Evolutionary conservation across 495 filamentous ascomycete genomes (phyloP).

Genomic region (Viridothelium virens): DNA sequence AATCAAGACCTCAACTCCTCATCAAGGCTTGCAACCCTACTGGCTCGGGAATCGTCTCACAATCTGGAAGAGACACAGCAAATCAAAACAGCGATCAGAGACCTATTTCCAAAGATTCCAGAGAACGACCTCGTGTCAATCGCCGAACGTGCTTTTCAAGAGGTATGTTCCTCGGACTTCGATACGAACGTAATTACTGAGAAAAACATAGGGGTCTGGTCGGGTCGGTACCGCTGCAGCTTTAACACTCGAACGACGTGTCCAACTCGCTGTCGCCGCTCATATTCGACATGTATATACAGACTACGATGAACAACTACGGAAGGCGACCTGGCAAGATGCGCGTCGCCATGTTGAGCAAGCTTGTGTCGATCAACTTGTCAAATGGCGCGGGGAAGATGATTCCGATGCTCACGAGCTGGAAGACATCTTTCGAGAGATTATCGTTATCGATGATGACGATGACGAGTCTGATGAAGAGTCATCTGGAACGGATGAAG

Average conservation of each 20-base stretch:
- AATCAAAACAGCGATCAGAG: conserved; percentile 63
- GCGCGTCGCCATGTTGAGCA: conserved; percentile 65
- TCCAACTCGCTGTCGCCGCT: conserved; percentile 75
- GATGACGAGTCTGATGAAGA: conserved; percentile 51
- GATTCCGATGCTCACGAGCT: conserved; percentile 66
- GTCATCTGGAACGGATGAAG: not conserved
- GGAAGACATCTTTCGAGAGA: conserved; percentile 72
- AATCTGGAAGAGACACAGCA: conserved; percentile 36
- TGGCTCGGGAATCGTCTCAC: conserved; percentile 13
- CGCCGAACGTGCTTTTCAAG: conserved; percentile 73
- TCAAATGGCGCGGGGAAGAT: conserved; percentile 84
- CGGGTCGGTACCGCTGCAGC: conserved; percentile 64
- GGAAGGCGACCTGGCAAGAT: conserved; percentile 53
- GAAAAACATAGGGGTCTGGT: conserved; percentile 38
- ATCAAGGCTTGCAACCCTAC: conserved; percentile 1
- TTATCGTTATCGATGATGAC: conserved; percentile 75
- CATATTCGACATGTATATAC: conserved; percentile 84
- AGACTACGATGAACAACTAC: conserved; percentile 72
- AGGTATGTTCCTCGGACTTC: conserved; percentile 43
- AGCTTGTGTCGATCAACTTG: conserved; percentile 60
- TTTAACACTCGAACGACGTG: conserved; percentile 61
- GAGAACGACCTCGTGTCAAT: conserved; percentile 67
- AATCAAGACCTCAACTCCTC: conserved; percentile 23
- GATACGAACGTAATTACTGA: conserved; percentile 14
- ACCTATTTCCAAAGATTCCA: conserved; percentile 83